A percentile compares a stretch with the other conserved stretches of the same genome.
Evolutionary conservation across 83 land plant species (phyloP).

Genomic region (Larix sibirica): DNA sequence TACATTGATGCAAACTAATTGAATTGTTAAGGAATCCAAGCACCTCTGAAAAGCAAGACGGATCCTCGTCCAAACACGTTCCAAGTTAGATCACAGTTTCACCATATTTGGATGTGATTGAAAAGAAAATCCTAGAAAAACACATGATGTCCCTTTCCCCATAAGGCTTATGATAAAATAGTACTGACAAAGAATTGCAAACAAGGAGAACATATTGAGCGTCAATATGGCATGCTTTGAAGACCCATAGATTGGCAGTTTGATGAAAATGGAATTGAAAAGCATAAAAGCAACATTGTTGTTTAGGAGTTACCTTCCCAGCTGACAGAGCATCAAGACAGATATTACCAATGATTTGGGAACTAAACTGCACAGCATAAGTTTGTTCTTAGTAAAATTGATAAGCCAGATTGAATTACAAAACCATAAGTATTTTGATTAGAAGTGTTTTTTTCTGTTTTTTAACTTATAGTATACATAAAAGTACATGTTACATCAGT

Average conservation of each 20-base stretch:
- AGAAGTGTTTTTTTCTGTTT: too few species aligned
- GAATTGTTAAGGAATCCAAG: too few species aligned
- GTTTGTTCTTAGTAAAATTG: background rate
- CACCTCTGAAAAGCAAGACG: too few species aligned
- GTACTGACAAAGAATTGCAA: slow-evolving; percentile 34
- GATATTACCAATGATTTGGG: slow-evolving; percentile 59
- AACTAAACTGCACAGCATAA: slow-evolving; percentile 30
- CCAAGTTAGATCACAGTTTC: background rate
- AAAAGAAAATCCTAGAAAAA: slow-evolving; percentile 47
- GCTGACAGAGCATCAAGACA: slow-evolving; percentile 61
- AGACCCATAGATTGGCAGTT: too few species aligned
- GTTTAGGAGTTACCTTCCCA: slow-evolving; percentile 34
- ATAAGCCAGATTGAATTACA: too few species aligned
- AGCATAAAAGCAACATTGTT: too few species aligned
- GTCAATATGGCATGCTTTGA: too few species aligned
- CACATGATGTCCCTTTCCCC: slow-evolving; percentile 51
- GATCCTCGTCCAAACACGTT: background rate
- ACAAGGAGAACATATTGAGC: background rate
- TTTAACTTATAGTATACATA: too few species aligned
- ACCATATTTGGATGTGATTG: slow-evolving; percentile 68
- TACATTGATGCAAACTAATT: too few species aligned
- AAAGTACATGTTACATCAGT: too few species aligned
- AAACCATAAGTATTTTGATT: too few species aligned
- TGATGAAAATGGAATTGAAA: too few species aligned
- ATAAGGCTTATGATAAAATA: slow-evolving; percentile 53